Conservation (phyloP, 2,329 filamentous ascomycete genomes). For the Penicillium sp. region DNA sequence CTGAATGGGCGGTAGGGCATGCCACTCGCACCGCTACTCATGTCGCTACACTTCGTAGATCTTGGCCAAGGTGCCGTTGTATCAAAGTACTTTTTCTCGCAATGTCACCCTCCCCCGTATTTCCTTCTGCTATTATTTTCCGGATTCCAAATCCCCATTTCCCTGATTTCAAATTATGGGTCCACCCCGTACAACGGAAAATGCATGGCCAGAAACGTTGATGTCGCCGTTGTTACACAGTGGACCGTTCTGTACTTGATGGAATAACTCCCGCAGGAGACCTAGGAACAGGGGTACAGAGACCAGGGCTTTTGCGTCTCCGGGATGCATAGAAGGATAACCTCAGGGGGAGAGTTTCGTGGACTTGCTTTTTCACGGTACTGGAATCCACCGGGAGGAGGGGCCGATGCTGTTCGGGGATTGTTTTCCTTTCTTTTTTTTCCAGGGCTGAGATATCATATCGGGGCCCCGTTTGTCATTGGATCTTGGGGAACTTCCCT, state of each 20-base stretch:
- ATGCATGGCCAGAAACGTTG: background rate
- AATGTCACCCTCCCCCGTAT: background rate
- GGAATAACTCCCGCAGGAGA: background rate
- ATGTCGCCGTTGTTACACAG: background rate
- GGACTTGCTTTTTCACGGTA: constrained; percentile 1
- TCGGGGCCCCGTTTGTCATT: background rate
- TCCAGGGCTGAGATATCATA: background rate
- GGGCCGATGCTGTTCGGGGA: background rate
- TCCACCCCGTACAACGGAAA: background rate
- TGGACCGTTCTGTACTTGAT: background rate
- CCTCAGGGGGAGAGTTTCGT: background rate
- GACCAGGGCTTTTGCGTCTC: background rate
- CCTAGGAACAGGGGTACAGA: background rate
- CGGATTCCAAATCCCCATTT: background rate
- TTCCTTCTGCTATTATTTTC: background rate
- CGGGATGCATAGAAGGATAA: background rate
- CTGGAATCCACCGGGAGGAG: background rate
- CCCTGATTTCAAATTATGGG: background rate
- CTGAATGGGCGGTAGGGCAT: background rate
- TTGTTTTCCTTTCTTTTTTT: constrained; percentile 2
- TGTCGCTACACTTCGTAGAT: background rate
- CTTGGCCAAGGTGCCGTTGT: background rate
- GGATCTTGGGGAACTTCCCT: background rate
- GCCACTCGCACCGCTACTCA: background rate
- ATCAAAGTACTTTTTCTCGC: background rate